phyloP scores from a whole-genome alignment of 2,329 filamentous ascomycete species.

The Xylariaceae sp. region DNA sequence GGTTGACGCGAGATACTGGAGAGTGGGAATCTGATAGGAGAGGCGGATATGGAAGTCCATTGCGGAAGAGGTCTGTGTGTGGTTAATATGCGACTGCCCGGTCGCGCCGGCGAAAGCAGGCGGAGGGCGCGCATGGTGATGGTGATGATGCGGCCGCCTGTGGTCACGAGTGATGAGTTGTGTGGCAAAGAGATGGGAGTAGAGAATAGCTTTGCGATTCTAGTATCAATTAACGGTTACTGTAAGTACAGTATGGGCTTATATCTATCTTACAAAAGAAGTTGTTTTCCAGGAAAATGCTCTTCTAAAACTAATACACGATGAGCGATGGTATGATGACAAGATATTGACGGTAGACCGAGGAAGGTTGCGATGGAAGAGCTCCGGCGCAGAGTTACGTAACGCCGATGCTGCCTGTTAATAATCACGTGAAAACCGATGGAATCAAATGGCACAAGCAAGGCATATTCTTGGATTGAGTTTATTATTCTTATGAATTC shows the following conservation, averaged over 20 bases:
- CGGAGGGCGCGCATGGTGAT: constrained; percentile 25
- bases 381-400: background rate
- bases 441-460: too few relatives aligned
- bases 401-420: background rate
- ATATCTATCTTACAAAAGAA: background rate
- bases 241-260: background rate
- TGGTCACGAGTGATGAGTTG: background rate
- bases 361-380: background rate
- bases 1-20: too few relatives aligned
- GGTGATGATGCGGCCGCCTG: background rate
- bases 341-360: background rate
- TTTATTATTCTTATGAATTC: background rate
- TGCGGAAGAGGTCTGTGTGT: background rate
- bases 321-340: background rate
- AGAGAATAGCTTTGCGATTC: background rate
- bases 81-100: constrained; percentile 7
- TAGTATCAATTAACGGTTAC: background rate
- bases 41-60: background rate
- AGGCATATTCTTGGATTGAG: too few relatives aligned
- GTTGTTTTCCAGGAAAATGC: background rate
- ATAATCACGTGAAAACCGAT: background rate
- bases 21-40: background rate
- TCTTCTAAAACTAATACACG: background rate
- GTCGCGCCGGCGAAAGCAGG: constrained; percentile 8
- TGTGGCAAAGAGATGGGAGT: background rate